Evolutionary conservation across 352 stramenopile species (phyloP).

Genomic region (Phytophthora multivora): DNA sequence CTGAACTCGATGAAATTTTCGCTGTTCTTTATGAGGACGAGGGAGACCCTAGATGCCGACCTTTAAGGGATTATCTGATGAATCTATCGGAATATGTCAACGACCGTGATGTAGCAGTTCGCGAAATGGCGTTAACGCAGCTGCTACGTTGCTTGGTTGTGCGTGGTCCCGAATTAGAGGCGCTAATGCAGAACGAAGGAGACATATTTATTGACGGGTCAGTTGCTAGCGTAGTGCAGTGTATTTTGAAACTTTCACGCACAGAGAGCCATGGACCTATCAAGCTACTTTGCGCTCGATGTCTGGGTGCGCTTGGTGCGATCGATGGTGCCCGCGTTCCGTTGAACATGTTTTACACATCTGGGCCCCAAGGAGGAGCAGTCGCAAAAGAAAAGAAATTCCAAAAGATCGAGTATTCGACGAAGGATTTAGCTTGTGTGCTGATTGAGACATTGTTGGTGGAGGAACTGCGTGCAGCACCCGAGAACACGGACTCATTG

Average conservation of each 20-base stretch:
- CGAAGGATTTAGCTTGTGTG: conserved; percentile 82
- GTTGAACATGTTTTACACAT: conserved; percentile 64
- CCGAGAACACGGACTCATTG: conserved; percentile 81
- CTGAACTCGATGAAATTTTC: conserved; percentile 73
- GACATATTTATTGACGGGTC: conserved; percentile 67
- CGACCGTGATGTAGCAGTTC: conserved; percentile 80
- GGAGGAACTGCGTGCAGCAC: conserved; percentile 82
- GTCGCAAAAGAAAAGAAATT: conserved; percentile 48
- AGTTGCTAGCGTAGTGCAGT: conserved; percentile 63
- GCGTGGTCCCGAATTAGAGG: conserved; percentile 61
- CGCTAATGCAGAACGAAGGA: conserved; percentile 73
- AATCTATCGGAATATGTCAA: conserved; percentile 68
- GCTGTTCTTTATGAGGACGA: conserved; percentile 57
- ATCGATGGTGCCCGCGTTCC: conserved; percentile 83
- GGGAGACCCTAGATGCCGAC: conserved; percentile 53
- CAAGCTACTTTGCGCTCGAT: conserved; percentile 75
- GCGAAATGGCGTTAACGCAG: conserved; percentile 76
- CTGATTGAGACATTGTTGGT: conserved; percentile 85
- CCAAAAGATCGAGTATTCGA: conserved; percentile 64
- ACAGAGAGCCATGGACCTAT: conserved; percentile 68
- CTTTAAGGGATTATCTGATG: conserved; percentile 57
- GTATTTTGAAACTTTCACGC: conserved; percentile 69
- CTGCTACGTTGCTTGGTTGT: conserved; percentile 68
- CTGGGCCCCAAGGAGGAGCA: conserved; percentile 21
- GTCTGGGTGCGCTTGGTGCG: conserved; percentile 75